These are phyloP conservation scores for Aspergillus fructus DNA, from an alignment of 2,329 filamentous ascomycete species.

Conservation along the genomic window DNA sequence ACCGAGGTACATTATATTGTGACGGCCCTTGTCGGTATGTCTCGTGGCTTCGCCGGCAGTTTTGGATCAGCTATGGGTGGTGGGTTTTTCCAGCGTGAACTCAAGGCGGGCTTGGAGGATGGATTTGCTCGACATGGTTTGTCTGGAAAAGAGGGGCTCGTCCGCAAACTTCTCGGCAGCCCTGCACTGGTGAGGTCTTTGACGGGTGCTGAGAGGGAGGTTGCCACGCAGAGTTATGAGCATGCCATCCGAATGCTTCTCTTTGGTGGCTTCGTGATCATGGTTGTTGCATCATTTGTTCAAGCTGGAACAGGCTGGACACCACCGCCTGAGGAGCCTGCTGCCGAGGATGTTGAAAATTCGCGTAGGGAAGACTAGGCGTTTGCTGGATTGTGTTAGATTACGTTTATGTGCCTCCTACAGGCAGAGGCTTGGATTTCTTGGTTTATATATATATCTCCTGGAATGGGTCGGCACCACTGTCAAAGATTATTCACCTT, in stretches of 20 bases:
- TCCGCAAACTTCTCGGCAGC: slow-evolving; percentile 58
- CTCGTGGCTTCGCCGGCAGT: slow-evolving; percentile 76
- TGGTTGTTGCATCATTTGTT: slow-evolving; percentile 49
- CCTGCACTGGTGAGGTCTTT: slow-evolving; percentile 55
- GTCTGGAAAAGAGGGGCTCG: slow-evolving; percentile 44
- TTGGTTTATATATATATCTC: no score
- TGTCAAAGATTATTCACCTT: no score
- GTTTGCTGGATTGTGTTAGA: not conserved
- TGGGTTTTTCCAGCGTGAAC: slow-evolving; percentile 67
- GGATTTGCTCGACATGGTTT: slow-evolving; percentile 54
- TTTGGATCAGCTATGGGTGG: slow-evolving; percentile 80
- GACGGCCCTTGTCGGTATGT: slow-evolving; percentile 73
- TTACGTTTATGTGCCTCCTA: not conserved
- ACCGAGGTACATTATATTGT: slow-evolving; percentile 70
- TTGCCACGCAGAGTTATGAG: slow-evolving; percentile 57
- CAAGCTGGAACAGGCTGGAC: slow-evolving; percentile 62
- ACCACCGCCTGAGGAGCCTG: not conserved
- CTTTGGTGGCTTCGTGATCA: slow-evolving; percentile 51
- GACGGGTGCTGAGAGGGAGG: slow-evolving; percentile 48
- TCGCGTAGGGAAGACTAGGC: not conserved
- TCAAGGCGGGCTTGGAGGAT: slow-evolving; percentile 55
- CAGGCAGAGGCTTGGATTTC: no score
- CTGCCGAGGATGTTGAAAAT: not conserved
- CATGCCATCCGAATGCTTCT: slow-evolving; percentile 55
- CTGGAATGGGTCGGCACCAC: no score